phyloP scores from a whole-genome alignment of 164 flowering plant genomes.

The Vitis amurensis region DNA sequence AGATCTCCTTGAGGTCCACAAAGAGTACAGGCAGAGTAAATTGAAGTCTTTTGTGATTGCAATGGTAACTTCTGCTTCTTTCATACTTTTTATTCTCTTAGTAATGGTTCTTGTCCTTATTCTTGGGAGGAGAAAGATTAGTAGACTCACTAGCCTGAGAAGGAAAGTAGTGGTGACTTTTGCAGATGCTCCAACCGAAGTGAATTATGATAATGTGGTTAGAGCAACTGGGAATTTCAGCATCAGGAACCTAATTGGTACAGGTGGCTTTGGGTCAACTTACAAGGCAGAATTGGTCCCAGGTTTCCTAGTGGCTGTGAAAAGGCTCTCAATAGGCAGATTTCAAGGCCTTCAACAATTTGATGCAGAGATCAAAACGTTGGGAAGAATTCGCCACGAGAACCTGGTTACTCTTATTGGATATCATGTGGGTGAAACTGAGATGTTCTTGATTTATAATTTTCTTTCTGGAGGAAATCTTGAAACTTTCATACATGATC shows the following conservation, averaged over 20 bases:
- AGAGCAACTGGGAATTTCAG: constrained; percentile 73
- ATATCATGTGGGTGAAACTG: constrained; percentile 57
- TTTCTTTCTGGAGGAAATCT: constrained; percentile 82
- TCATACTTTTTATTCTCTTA: constrained; percentile 30
- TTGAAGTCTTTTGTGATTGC: constrained; percentile 35
- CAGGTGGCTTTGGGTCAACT: constrained; percentile 83
- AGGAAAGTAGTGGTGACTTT: constrained; percentile 59
- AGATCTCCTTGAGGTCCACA: constrained; percentile 24
- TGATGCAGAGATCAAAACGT: constrained; percentile 73
- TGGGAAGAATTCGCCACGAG: constrained; percentile 68
- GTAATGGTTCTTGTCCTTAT: constrained; percentile 26
- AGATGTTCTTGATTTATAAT: constrained; percentile 72
- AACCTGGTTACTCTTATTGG: constrained; percentile 81
- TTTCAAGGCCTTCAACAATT: constrained; percentile 77
- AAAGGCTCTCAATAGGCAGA: constrained; percentile 70
- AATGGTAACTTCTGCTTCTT: constrained; percentile 36
- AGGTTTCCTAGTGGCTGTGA: constrained; percentile 68
- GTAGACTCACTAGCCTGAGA: constrained; percentile 36
- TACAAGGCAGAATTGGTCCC: constrained; percentile 70
- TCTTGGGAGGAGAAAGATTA: constrained; percentile 37
- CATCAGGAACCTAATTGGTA: constrained; percentile 59
- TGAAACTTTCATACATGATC: constrained; percentile 65
- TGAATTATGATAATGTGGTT: constrained; percentile 63
- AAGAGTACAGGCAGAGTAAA: constrained; percentile 16
- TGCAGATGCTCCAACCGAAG: constrained; percentile 45